Conservation (phyloP, 2,329 filamentous ascomycete genomes). For the Colletotrichum scovillei region DNA sequence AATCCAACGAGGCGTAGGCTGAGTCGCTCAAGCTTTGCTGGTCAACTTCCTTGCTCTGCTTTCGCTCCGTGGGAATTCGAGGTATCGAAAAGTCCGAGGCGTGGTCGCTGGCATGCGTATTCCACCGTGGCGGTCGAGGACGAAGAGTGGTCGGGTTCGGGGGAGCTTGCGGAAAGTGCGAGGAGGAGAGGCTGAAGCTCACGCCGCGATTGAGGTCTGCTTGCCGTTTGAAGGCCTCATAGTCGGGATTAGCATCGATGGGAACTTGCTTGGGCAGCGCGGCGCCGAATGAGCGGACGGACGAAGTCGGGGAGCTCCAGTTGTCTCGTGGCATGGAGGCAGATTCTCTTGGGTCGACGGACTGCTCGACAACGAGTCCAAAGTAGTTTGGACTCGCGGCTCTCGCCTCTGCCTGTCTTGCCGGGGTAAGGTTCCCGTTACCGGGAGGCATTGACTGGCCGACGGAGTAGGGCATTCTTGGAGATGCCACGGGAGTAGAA, state of each 20-base stretch:
- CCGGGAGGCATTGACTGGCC: slow-evolving; percentile 64
- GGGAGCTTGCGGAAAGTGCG: slow-evolving; percentile 55
- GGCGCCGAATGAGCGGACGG: slow-evolving; percentile 76
- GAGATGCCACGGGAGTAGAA: slow-evolving; percentile 64
- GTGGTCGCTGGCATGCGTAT: slow-evolving; percentile 60
- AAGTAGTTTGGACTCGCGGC: slow-evolving; percentile 88
- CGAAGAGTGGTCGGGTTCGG: slow-evolving; percentile 47
- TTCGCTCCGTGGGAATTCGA: slow-evolving; percentile 19
- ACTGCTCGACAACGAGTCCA: slow-evolving; percentile 73
- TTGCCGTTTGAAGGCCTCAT: slow-evolving; percentile 81
- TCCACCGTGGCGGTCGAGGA: slow-evolving; percentile 58
- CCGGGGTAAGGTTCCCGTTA: slow-evolving; percentile 58
- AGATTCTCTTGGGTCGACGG: slow-evolving; percentile 72
- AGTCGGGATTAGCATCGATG: slow-evolving; percentile 82
- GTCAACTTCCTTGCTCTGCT: slow-evolving; percentile 55
- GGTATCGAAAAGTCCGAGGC: slow-evolving; percentile 45
- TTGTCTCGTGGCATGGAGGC: slow-evolving; percentile 73
- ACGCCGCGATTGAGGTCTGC: slow-evolving; percentile 71
- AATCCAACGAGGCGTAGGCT: slow-evolving; percentile 65
- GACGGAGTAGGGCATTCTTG: slow-evolving; percentile 63
- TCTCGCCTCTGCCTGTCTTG: slow-evolving; percentile 50
- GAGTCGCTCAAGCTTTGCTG: slow-evolving; percentile 61
- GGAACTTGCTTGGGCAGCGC: slow-evolving; percentile 76
- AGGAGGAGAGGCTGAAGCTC: slow-evolving; percentile 59
- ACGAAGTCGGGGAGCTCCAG: slow-evolving; percentile 80